A percentile compares a stretch with the other conserved stretches of the same genome.
Evolutionary conservation across 768 basidiomycete genomes (phyloP).

Genomic region (Naematelia aurantialba): DNA sequence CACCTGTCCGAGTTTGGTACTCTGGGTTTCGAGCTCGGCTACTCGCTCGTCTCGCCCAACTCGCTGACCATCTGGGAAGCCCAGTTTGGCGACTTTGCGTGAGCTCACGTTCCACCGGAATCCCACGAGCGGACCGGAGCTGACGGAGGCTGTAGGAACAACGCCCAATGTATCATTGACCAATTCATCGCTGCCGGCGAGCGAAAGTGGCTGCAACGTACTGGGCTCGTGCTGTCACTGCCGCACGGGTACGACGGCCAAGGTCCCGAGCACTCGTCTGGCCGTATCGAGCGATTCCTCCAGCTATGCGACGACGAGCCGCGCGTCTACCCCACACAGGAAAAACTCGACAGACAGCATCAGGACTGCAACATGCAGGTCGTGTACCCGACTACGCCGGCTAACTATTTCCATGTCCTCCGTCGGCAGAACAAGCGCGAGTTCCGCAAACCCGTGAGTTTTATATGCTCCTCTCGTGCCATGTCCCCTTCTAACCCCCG

Average conservation of each 20-base stretch:
- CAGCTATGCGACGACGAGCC: conserved; percentile 98
- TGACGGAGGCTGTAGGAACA: conserved; percentile 56
- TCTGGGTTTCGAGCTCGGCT: conserved; percentile 96
- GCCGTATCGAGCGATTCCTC: conserved; percentile 89
- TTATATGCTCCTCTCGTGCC: too few relatives aligned
- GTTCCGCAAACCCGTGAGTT: conserved; percentile 60
- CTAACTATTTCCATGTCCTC: conserved; percentile 97
- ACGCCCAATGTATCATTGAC: conserved; percentile 95
- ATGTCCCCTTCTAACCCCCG: too few relatives aligned
- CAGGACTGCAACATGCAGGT: conserved; percentile 99
- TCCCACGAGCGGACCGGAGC: not conserved
- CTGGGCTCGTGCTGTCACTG: conserved; percentile 78
- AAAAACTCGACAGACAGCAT: conserved; percentile 90
- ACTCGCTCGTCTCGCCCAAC: conserved; percentile 94
- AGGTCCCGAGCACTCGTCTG: conserved; percentile 96
- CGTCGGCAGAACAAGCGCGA: conserved; percentile 96
- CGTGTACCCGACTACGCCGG: conserved; percentile 93
- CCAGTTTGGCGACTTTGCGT: conserved; percentile 90
- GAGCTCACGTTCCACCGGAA: conserved; percentile 13
- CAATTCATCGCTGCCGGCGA: conserved; percentile 98
- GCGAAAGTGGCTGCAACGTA: conserved; percentile 94
- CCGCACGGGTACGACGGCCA: conserved; percentile 98
- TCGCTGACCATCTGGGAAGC: conserved; percentile 96
- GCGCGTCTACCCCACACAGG: conserved; percentile 74
- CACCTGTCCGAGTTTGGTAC: conserved; percentile 91